Conservation (phyloP, 257 asterid genomes). For the Schizonepeta tenuifolia region DNA sequence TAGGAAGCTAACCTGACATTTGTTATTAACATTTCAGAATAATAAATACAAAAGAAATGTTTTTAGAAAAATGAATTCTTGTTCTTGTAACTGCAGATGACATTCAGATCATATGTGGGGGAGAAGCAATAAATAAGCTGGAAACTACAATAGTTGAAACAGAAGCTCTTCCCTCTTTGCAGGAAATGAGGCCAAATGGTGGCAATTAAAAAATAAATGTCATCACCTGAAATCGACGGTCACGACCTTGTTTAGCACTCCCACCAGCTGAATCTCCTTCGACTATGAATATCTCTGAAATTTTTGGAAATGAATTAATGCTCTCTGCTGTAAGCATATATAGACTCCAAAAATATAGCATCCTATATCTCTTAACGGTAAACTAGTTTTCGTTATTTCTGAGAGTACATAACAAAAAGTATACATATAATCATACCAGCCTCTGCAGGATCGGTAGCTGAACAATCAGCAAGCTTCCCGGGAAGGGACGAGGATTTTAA, state of each 20-base stretch:
- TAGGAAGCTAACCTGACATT: neutral
- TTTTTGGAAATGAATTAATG: constrained; percentile 19
- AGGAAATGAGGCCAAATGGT: constrained; percentile 1
- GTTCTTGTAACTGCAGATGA: neutral
- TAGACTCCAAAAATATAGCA: neutral
- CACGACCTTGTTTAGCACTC: constrained; percentile 99
- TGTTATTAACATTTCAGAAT: neutral
- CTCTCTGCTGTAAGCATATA: constrained; percentile 4
- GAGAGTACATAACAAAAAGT: constrained; percentile 19
- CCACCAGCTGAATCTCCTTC: constrained; percentile 99
- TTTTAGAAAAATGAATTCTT: neutral
- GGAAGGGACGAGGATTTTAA: constrained; percentile 93
- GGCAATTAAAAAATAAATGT: neutral
- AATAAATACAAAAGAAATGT: neutral
- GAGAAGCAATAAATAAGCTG: neutral
- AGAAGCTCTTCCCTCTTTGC: neutral
- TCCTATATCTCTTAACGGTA: neutral
- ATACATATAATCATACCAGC: constrained; percentile 59
- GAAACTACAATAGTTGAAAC: neutral
- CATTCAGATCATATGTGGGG: neutral
- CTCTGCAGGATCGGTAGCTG: constrained; percentile 86
- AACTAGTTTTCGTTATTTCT: neutral
- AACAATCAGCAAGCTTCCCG: constrained; percentile 99
- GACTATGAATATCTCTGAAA: constrained; percentile 92
- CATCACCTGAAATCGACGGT: constrained; percentile 95